A percentile compares a stretch with the other conserved stretches of the same genome.
These are phyloP conservation scores for Harringtonia aguacate DNA, from an alignment of 2,329 filamentous ascomycete species.

Conservation along the genomic window DNA sequence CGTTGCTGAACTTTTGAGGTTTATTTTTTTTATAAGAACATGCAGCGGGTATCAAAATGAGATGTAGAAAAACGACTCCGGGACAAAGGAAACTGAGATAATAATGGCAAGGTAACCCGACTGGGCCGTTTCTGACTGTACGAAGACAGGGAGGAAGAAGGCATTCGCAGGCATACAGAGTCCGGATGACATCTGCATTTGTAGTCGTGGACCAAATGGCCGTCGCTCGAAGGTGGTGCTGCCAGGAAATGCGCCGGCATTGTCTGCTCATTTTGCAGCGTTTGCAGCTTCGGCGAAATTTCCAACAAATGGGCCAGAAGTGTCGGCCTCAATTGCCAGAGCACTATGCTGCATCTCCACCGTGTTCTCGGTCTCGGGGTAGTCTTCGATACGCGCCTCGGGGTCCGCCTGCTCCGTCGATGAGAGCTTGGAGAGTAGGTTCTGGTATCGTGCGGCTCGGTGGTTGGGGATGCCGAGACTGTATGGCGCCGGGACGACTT, in stretches of 20 bases:
- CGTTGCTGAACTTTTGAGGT: neutral
- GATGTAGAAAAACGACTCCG: neutral
- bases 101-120: too few relatives aligned
- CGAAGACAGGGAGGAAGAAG: too few relatives aligned
- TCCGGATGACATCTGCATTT: too few relatives aligned
- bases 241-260: neutral
- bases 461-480: constrained; percentile 44
- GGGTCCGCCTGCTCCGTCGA: constrained; percentile 30
- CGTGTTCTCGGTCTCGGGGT: constrained; percentile 33
- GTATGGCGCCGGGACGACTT: constrained; percentile 27
- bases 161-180: too few relatives aligned
- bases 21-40: constrained; percentile 5
- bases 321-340: constrained; percentile 26
- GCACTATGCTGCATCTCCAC: constrained; percentile 31
- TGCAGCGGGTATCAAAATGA: constrained; percentile 4
- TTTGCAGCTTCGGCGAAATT: constrained; percentile 50
- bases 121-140: too few relatives aligned
- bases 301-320: constrained; percentile 39
- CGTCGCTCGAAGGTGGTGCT: too few relatives aligned
- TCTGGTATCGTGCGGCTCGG: constrained; percentile 47
- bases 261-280: constrained; percentile 30
- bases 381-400: constrained; percentile 37
- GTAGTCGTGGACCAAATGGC: too few relatives aligned
- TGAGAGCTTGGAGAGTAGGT: constrained; percentile 49
- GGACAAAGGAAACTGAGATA: neutral